These are phyloP conservation scores for Adansonia madagascariensis DNA, from an alignment of 441 rosid species.

Conservation along the genomic window DNA sequence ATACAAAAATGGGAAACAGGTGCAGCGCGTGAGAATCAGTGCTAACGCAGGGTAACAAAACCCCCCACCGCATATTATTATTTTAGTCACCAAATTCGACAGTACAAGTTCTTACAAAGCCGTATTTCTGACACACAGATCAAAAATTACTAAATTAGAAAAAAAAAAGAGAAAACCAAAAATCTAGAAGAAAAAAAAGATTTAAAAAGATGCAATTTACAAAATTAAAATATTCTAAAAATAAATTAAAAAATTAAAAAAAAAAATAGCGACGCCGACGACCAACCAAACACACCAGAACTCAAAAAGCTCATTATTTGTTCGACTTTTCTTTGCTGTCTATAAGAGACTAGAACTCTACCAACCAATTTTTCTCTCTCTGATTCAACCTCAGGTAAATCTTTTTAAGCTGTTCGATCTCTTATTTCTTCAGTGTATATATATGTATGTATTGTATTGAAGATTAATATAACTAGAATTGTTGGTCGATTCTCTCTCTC, in stretches of 20 bases:
- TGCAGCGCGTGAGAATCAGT: neutral
- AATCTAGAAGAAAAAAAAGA: neutral
- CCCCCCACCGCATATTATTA: neutral
- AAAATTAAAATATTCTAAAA: neutral
- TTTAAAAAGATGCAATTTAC: neutral
- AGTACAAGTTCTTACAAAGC: constrained; percentile 33
- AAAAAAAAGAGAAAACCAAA: neutral
- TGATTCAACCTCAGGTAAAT: constrained; percentile 33
- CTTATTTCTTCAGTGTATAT: neutral
- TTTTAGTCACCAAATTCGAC: neutral
- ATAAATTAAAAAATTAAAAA: neutral
- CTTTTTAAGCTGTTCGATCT: constrained; percentile 13
- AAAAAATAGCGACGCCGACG: constrained; percentile 49
- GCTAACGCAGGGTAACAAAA: neutral
- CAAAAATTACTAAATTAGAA: too few species aligned
- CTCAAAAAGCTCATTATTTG: constrained; percentile 18
- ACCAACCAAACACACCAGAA: constrained; percentile 36
- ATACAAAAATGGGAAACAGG: neutral
- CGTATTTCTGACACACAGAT: constrained; percentile 33
- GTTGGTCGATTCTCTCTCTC: neutral
- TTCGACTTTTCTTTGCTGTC: constrained; percentile 33
- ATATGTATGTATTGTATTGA: too few species aligned
- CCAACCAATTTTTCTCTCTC: constrained; percentile 21
- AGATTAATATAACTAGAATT: neutral
- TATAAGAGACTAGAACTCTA: neutral